These are phyloP conservation scores for Vitrella brassicaformis DNA, from an alignment of 73 alveolate genomes.

Conservation along the genomic window DNA sequence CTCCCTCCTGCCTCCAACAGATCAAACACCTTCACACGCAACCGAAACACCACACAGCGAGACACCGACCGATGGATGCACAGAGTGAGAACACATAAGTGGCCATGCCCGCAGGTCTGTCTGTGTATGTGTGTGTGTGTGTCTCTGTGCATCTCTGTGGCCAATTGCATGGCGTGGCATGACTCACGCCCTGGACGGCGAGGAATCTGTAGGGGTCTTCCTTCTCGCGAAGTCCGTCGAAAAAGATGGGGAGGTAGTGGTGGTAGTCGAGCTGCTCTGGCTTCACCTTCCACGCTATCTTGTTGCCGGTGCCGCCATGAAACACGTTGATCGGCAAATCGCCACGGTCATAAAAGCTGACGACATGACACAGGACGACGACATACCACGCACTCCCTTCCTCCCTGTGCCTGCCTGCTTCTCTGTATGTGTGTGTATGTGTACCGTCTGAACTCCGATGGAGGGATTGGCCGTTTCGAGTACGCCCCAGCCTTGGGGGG, in stretches of 20 bases:
- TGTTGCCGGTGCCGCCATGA: constrained; percentile 33
- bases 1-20: constrained; percentile 91
- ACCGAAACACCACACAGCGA: background rate
- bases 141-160: too few species aligned
- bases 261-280: constrained; percentile 93
- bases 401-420: too few species aligned
- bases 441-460: constrained; percentile 64
- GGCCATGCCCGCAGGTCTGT: too few species aligned
- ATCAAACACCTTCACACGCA: constrained; percentile 48
- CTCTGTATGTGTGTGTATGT: too few species aligned
- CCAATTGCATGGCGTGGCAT: too few species aligned
- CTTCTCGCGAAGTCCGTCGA: constrained; percentile 82
- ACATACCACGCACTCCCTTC: too few species aligned
- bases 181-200: constrained; percentile 86
- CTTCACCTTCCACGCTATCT: constrained; percentile 76
- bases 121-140: too few species aligned
- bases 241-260: constrained; percentile 94
- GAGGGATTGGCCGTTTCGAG: constrained; percentile 63
- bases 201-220: constrained; percentile 96
- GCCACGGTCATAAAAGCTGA: constrained; percentile 88
- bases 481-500: constrained; percentile 87
- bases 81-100: background rate
- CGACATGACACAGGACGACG: too few species aligned
- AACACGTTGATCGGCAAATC: constrained; percentile 76
- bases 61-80: background rate